Base-by-base conservation (phyloP, 164 flowering plant species). In the Umbellularia californica region DNA sequence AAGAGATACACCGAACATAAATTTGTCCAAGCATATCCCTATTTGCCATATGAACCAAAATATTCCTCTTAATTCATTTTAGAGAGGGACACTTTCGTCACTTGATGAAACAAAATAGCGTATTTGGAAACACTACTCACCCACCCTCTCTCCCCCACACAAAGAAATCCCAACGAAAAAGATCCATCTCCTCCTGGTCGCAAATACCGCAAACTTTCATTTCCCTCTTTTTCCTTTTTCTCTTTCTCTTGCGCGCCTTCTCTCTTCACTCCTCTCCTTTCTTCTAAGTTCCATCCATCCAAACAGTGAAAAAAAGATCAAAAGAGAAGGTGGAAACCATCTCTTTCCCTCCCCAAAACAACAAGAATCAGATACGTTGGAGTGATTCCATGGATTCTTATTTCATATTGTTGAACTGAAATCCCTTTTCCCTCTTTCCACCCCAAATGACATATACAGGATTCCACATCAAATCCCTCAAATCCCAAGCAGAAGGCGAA, bases 391-490 rank as follows among this genome's bases (percentile, higher is more conserved):
- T 55, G 60, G 3, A 17, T 55, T 15, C 60, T 55, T 17, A 2
- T 17, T 52, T 13, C 20, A 55, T 14, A 2, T 20, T 14, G 19
- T 55, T 9, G 9, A 41, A 9, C n/a, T 20, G 17, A 55, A 17
- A 55, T 55, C n/a, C n/a, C 17, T 55, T 55, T 15, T 20, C 60
- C 60, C 60, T 2, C 13, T 55, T 15, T 20, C 60, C 60, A 3
- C 65, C 65, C 35, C 50, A 30, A 41, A 85, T 87, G 90, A 87
- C 92, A 83, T 78, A 66, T 12, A 70, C 71, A 75, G 77, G 80
- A 24, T 72, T 74, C 79, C 68, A 15, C 67, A 17, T 20, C 77
- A 52, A 22, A 55, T 63, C 58, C 77, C 60, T 20, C 60, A 55
- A 55, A 15, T 20, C 60, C 60, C 60, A 15, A 15, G 2, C 82